Evolutionary conservation across 345 rosid genomes (phyloP), one percentile per base, ranked within the genome.

Genomic region (Eucalyptus regnans): DNA sequence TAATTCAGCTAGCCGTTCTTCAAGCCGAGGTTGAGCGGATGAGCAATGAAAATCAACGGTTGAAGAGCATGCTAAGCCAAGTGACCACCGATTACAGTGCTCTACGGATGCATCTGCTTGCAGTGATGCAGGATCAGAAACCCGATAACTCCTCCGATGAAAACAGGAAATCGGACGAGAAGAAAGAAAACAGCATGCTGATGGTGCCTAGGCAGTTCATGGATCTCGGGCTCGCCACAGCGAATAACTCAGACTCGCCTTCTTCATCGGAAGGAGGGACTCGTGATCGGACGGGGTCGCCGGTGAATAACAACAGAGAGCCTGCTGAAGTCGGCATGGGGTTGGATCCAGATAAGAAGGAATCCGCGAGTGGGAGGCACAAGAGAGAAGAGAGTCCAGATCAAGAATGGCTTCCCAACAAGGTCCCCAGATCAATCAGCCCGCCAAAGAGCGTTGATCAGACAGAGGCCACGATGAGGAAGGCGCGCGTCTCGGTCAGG

Each of bases 401-500:
- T 92, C 93, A 90, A 87, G 92, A 90, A 23, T 90, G 90, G 89
- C 92, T 88, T 41, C 86, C 92, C 44, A 92, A 90, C 66, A 94
- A 94, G 91, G 93, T 91, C 50, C 92, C 94, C 2, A 93, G 94
- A 87, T 89, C 93, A 5, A 60, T 44, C 52, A 93, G 89, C 89
- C 90, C 96, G 5, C 18, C 94, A 1, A 94, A 93, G 90, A 88
- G 86, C 89, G 90, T 86, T 52, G 96, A 96, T 90, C 96, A 95
- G 89, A 91, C 95, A 5, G 96, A 95, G 92, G 95, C 97, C 12
- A 95, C 96, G 27, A 95, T 95, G 89, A 91, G 96, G 90, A 95
- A 96, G 91, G 95, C 96, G 54, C 94, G 96, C 8, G 98, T 95
- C 48, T 95, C 95, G 1, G 96, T 96, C 79, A 86, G 98, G 90